phyloP scores from a whole-genome alignment of 2,329 filamentous ascomycete species.

The Metarhizium robertsii region DNA sequence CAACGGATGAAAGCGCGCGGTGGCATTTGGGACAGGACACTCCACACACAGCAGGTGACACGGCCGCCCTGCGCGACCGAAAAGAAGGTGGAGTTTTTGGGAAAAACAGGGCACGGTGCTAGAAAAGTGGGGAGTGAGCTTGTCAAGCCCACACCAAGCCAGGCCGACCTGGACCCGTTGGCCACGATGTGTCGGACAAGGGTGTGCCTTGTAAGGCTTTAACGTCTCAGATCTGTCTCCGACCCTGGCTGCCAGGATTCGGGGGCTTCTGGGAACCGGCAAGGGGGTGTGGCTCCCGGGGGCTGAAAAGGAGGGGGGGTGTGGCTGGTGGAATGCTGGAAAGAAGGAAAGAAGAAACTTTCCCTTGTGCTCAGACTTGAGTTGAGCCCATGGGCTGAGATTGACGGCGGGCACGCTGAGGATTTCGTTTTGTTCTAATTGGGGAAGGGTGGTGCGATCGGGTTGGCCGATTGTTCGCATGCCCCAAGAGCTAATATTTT shows the following conservation, averaged over 20 bases:
- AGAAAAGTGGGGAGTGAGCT: background rate
- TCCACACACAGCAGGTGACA: background rate
- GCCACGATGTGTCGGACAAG: background rate
- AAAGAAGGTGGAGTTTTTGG: too few relatives aligned
- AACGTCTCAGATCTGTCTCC: background rate
- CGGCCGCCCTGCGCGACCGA: too few relatives aligned
- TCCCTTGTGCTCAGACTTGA: background rate
- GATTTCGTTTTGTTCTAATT: background rate
- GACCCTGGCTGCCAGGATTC: background rate
- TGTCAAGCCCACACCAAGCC: background rate
- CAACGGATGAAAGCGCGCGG: too few relatives aligned
- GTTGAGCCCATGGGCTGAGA: background rate
- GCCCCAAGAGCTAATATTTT: too few relatives aligned
- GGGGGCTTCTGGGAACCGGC: too few relatives aligned
- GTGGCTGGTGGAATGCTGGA: background rate
- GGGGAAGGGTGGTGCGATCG: background rate
- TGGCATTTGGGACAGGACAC: background rate
- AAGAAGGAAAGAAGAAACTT: background rate
- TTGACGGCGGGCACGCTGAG: background rate
- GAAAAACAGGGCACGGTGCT: too few relatives aligned
- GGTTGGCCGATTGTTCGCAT: background rate
- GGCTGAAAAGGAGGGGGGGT: background rate
- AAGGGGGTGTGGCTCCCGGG: background rate
- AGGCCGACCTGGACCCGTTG: background rate
- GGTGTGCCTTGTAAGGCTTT: background rate